These are phyloP conservation scores for Adansonia madagascariensis DNA, from an alignment of 441 rosid genomes.

Conservation along the genomic window DNA sequence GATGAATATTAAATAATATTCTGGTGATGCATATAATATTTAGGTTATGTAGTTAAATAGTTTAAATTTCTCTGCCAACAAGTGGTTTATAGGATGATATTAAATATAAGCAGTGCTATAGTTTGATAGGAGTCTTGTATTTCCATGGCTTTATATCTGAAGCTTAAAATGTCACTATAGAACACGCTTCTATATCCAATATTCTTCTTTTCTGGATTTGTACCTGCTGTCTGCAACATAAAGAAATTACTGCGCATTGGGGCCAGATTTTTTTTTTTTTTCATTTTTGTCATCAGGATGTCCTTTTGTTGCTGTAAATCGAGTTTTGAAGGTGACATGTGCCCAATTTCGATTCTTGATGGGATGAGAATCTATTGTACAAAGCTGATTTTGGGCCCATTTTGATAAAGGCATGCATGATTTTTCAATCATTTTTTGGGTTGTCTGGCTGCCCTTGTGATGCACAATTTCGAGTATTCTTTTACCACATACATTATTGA, in stretches of 20 bases:
- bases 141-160: background rate
- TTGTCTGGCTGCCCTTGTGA: constrained; percentile 1
- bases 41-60: background rate
- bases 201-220: constrained; percentile 19
- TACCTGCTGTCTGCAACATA: constrained; percentile 12
- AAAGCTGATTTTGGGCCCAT: constrained; percentile 3
- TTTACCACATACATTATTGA: background rate
- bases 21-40: background rate
- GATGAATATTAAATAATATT: background rate
- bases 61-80: background rate
- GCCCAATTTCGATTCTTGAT: constrained; percentile 2
- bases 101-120: background rate
- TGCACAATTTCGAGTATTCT: background rate
- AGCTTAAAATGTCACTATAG: background rate
- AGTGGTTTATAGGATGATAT: background rate
- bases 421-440: background rate
- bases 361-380: constrained; percentile 11
- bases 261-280: background rate
- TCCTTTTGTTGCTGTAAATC: constrained; percentile 1
- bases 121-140: background rate
- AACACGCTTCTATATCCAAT: constrained; percentile 9
- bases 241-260: background rate
- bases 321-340: background rate
- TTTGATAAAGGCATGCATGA: constrained; percentile 11
- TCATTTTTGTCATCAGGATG: constrained; percentile 12